Evolutionary conservation across 2,329 filamentous ascomycete species (phyloP).

Genomic region (Sclerotiophoma versabilis): DNA sequence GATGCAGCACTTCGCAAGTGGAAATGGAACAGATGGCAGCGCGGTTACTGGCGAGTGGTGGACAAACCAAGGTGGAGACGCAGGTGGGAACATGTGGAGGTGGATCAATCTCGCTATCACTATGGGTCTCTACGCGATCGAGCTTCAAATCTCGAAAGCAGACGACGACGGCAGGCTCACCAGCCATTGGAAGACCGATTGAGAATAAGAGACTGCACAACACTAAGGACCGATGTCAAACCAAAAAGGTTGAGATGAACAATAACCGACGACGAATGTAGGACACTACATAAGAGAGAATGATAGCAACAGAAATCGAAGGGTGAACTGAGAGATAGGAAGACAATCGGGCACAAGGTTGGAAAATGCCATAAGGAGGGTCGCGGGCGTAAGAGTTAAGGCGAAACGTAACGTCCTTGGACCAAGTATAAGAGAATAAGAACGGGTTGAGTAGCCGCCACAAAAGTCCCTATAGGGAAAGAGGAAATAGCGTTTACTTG

Average conservation of each 20-base stretch:
- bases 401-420: not conserved
- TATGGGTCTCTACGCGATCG: conserved; percentile 88
- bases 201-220: not conserved
- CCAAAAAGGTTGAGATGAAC: not conserved
- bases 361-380: not conserved
- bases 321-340: not conserved
- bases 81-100: conserved; percentile 85
- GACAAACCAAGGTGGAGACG: conserved; percentile 82
- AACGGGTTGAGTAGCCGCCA: not conserved
- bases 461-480: not conserved
- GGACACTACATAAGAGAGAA: not conserved
- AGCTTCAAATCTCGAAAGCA: conserved; percentile 84
- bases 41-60: conserved; percentile 71
- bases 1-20: conserved; percentile 87
- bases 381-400: not conserved
- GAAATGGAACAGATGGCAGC: conserved; percentile 59
- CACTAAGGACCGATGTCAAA: not conserved
- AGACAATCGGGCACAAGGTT: not conserved
- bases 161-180: conserved; percentile 76
- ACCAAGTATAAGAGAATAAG: not conserved
- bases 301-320: not conserved
- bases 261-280: not conserved
- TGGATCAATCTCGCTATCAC: conserved; percentile 93
- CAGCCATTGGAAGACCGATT: conserved; percentile 94
- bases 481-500: not conserved